Percentiles rank a stretch among this genome's conserved stretches.
Evolutionary conservation across 805 yeast genomes (phyloP).

Genomic region (Suhomyces prunicola): DNA sequence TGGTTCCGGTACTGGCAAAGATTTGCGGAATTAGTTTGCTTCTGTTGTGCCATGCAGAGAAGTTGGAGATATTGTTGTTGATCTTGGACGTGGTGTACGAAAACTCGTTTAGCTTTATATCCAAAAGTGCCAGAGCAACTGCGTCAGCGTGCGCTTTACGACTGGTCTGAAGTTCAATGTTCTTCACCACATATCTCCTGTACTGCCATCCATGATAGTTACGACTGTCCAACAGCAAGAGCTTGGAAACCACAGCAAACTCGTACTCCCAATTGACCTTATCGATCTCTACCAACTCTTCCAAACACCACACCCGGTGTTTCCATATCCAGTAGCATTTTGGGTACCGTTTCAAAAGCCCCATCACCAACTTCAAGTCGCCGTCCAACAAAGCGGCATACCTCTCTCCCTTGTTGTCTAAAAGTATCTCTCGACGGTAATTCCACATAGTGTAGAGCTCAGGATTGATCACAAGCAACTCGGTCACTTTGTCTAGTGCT

Average conservation of each 20-base stretch:
- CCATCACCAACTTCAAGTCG: slow-evolving; percentile 63
- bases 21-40: slow-evolving; percentile 62
- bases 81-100: slow-evolving; percentile 76
- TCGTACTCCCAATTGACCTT: slow-evolving; percentile 68
- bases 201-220: slow-evolving; percentile 97
- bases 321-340: slow-evolving; percentile 98
- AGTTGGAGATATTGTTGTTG: slow-evolving; percentile 82
- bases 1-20: slow-evolving; percentile 18
- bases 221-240: slow-evolving; percentile 71
- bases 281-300: slow-evolving; percentile 41
- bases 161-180: slow-evolving; percentile 24
- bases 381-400: slow-evolving; percentile 35
- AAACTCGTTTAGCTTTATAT: slow-evolving; percentile 53
- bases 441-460: slow-evolving; percentile 92
- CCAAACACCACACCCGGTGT: slow-evolving; percentile 80
- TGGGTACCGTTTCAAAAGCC: slow-evolving; percentile 62
- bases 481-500: slow-evolving; percentile 52
- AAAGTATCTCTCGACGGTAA: slow-evolving; percentile 70
- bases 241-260: slow-evolving; percentile 61
- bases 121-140: slow-evolving; percentile 14
- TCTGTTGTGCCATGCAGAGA: slow-evolving; percentile 94
- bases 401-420: slow-evolving; percentile 10
- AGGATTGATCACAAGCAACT: slow-evolving; percentile 65
- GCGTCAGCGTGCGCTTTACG: neutral
- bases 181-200: slow-evolving; percentile 64